These are phyloP conservation scores for Diaporthe batatas DNA, from an alignment of 2,329 filamentous ascomycete species.

Conservation along the genomic window DNA sequence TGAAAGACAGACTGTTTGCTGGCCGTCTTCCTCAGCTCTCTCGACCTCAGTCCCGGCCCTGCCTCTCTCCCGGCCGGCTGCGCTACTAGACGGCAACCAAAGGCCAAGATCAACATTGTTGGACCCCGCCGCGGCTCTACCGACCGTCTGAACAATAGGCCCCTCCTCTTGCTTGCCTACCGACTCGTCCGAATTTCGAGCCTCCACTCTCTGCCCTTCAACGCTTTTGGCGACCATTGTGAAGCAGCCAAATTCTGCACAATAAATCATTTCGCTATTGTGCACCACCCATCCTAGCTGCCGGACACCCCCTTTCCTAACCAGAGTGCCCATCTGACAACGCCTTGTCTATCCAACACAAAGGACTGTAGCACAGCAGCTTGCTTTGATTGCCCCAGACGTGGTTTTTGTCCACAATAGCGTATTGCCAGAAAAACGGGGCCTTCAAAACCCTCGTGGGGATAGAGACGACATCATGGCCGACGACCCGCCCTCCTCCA, in stretches of 20 bases:
- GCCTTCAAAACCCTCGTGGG: slow-evolving; percentile 23
- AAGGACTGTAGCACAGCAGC: slow-evolving; percentile 11
- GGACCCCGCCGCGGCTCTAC: slow-evolving; percentile 32
- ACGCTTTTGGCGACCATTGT: slow-evolving; percentile 28
- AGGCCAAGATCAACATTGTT: slow-evolving; percentile 23
- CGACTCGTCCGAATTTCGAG: slow-evolving; percentile 22
- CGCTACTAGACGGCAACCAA: slow-evolving; percentile 10
- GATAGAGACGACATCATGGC: slow-evolving; percentile 36
- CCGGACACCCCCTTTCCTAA: slow-evolving; percentile 1
- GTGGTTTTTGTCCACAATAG: slow-evolving; percentile 2
- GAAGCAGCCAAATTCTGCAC: slow-evolving; percentile 32
- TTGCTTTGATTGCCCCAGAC: slow-evolving; percentile 19
- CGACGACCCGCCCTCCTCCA: slow-evolving; percentile 32
- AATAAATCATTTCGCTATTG: slow-evolving; percentile 18
- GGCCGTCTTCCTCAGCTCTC: neutral
- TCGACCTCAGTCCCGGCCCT: neutral
- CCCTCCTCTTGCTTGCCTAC: slow-evolving; percentile 26
- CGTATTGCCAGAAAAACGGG: slow-evolving; percentile 3
- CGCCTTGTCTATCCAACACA: slow-evolving; percentile 32
- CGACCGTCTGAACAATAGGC: slow-evolving; percentile 32
- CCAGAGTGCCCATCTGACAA: neutral
- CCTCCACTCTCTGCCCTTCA: slow-evolving; percentile 27
- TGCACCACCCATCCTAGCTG: slow-evolving; percentile 18
- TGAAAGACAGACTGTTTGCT: neutral
- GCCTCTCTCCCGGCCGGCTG: slow-evolving; percentile 11